Percentiles rank a stretch among this genome's conserved stretches.
phyloP scores from a whole-genome alignment of 768 basidiomycete genomes.

The Kwoniella bestiolae region DNA sequence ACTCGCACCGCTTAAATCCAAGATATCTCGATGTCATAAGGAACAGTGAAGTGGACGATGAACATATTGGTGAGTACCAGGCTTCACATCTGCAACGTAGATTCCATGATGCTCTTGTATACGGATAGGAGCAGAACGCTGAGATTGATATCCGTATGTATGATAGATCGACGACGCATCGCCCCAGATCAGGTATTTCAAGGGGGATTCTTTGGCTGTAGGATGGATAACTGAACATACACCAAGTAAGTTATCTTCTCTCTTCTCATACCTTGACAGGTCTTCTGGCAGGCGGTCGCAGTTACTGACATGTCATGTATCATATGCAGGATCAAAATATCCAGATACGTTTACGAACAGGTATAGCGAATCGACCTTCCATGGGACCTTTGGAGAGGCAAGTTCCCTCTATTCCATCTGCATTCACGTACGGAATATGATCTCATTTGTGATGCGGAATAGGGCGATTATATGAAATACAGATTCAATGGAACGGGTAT shows the following conservation, averaged over 20 bases:
- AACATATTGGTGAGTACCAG: conserved; percentile 3
- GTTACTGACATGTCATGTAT: too few species aligned
- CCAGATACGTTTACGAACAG: conserved; percentile 3
- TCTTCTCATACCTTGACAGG: too few species aligned
- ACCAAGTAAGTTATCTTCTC: conserved; percentile 1
- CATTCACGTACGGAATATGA: not conserved
- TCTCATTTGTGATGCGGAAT: not conserved
- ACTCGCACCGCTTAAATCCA: too few species aligned
- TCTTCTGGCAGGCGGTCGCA: too few species aligned
- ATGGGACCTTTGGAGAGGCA: conserved; percentile 17
- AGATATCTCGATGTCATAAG: not conserved
- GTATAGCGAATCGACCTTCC: conserved; percentile 19
- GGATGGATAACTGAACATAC: conserved; percentile 17
- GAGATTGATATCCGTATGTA: too few species aligned
- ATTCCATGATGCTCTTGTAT: too few species aligned
- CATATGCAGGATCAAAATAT: conserved; percentile 13
- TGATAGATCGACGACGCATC: conserved; percentile 18
- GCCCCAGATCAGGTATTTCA: conserved; percentile 12
- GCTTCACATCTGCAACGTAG: not conserved
- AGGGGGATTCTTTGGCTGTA: not conserved
- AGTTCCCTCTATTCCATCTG: not conserved
- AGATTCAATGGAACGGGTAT: conserved; percentile 39
- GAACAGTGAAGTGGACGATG: not conserved
- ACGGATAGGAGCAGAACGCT: too few species aligned
- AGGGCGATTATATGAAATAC: conserved; percentile 38